Evolutionary conservation across 2,329 filamentous ascomycete genomes (phyloP), one percentile per base, ranked within the genome.

Genomic region (Penicillium sp.): DNA sequence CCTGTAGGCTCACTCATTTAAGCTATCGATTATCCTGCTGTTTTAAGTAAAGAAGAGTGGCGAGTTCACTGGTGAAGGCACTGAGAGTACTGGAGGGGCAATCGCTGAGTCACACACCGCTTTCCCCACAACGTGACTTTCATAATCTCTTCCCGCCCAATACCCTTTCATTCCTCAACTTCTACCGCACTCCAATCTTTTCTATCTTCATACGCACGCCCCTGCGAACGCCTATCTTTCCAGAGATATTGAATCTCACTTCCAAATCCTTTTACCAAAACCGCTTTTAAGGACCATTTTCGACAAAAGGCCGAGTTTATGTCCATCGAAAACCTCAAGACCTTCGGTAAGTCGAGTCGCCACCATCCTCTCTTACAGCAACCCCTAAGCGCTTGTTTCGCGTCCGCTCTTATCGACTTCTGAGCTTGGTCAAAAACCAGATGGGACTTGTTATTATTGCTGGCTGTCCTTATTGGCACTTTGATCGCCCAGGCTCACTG

Each of bases 261-360:
- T 58, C 60, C 59, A 63, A 59, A 57, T 65, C 58, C 63, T 61
- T 70, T 65, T 68, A 66, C 64, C 62, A 66, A 68, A 56, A 69
- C 68, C 68, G 71, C 68, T 75, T 73, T 73, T 74, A 75, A 78
- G 69, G 67, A 67, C 67, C 71, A 69, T 77, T 76, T 75, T 72
- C 83, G 82, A 80, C 75, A 74, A 85, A 87, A 87, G 85, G 83
- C 83, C 88, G 88, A 90, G 89, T 93, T 92, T 93, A 95, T 95
- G 91, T 95, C 91, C 88, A 95, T 95, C 90, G 90, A 95, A 92
- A 96, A 96, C 87, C 90, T 96, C 83, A 95, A 95, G 88, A 88
- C 89, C 85, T 92, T 92, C 88, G 91, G 91, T 95, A 82, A 77
- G 90, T 84, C 55, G 39, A 48, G 59, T 69, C 64, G 66, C 65